Conservation (phyloP, 257 asterid species). For the Echites panduratus region DNA sequence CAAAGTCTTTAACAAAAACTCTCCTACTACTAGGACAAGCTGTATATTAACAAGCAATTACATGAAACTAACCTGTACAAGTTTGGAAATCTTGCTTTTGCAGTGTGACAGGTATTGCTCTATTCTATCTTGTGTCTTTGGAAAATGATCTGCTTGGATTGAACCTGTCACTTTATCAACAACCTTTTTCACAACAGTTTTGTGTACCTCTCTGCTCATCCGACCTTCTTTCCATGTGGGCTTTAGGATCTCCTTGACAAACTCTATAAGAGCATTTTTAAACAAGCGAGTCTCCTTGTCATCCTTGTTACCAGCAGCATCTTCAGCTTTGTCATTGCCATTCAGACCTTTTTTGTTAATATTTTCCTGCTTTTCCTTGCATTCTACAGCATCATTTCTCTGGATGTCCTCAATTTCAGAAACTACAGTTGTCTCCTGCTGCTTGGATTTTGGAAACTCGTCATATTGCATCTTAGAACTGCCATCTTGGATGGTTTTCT, state of each 20-base stretch:
- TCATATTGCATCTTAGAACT: slow-evolving; percentile 20
- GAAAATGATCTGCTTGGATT: slow-evolving; percentile 61
- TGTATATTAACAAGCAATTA: not conserved
- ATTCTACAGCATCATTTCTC: slow-evolving; percentile 13
- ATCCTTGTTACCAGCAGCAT: slow-evolving; percentile 48
- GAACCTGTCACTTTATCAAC: slow-evolving; percentile 84
- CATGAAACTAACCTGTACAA: slow-evolving; percentile 61
- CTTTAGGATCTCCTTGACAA: slow-evolving; percentile 80
- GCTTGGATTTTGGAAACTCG: slow-evolving; percentile 26
- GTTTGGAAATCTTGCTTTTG: slow-evolving; percentile 76
- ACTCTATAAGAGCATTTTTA: slow-evolving; percentile 72
- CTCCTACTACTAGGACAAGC: not conserved
- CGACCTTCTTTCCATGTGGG: slow-evolving; percentile 93
- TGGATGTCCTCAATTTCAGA: slow-evolving; percentile 8
- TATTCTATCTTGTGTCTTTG: slow-evolving; percentile 67
- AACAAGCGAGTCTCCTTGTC: slow-evolving; percentile 75
- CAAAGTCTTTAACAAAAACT: not conserved
- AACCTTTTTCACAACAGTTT: slow-evolving; percentile 86
- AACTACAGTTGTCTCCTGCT: slow-evolving; percentile 4
- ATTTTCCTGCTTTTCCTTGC: slow-evolving; percentile 35
- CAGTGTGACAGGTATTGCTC: slow-evolving; percentile 71
- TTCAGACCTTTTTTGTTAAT: slow-evolving; percentile 32
- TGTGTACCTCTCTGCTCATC: slow-evolving; percentile 91
- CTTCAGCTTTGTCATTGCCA: slow-evolving; percentile 47
- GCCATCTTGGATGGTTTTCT: slow-evolving; percentile 13